Evolutionary conservation across 176 grass and related monocot species (phyloP).

Genomic region (Aegilops bicornis): DNA sequence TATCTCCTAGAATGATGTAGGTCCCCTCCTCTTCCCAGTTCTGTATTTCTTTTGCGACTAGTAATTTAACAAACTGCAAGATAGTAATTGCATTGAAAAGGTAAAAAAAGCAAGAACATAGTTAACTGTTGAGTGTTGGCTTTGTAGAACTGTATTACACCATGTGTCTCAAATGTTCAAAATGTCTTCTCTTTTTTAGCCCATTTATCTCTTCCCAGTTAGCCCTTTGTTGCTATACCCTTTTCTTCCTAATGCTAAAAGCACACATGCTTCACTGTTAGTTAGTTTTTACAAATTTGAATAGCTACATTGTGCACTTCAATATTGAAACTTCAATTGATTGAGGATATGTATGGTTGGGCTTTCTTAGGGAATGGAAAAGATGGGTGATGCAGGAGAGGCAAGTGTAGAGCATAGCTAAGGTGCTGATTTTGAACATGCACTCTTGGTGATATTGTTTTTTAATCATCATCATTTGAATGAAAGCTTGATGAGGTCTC

Average conservation of each 20-base stretch:
- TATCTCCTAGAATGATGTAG: conserved; percentile 70
- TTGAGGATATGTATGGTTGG: conserved; percentile 43
- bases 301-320: neutral
- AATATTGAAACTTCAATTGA: conserved; percentile 36
- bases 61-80: neutral
- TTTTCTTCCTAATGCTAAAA: neutral
- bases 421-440: conserved; percentile 46
- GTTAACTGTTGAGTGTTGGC: neutral
- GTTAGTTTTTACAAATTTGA: neutral
- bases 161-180: neutral
- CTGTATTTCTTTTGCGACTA: neutral
- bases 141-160: neutral
- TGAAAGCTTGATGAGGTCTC: neutral
- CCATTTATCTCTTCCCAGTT: neutral
- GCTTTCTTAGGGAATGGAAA: conserved; percentile 73
- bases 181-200: neutral
- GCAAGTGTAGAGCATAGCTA: conserved; percentile 37
- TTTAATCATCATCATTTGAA: neutral
- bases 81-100: neutral
- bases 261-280: neutral
- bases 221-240: neutral
- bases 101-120: neutral
- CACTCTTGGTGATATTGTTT: conserved; percentile 28
- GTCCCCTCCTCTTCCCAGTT: conserved; percentile 52
- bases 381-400: conserved; percentile 69